Evolutionary conservation across 2,329 filamentous ascomycete genomes (phyloP).

Genomic region (Beauveria medogensis): DNA sequence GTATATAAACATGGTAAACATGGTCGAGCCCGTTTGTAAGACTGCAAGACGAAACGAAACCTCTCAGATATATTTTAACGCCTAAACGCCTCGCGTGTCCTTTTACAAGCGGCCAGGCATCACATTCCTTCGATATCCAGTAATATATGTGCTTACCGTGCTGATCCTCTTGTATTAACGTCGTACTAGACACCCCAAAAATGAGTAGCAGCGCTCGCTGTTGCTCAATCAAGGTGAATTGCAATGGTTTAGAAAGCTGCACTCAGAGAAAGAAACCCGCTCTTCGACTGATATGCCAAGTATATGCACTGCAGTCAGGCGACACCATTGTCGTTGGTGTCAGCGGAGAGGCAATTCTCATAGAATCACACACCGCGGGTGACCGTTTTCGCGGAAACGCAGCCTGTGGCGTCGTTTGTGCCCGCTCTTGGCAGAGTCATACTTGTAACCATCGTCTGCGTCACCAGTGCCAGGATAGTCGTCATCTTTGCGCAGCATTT

Average conservation of each 20-base stretch:
- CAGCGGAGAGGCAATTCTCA: conserved; percentile 19
- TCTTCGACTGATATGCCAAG: not conserved
- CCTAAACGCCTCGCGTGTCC: not conserved
- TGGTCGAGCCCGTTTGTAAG: not conserved
- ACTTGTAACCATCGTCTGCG: conserved; percentile 34
- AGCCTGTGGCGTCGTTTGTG: conserved; percentile 23
- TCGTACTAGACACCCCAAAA: not conserved
- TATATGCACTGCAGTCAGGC: not conserved
- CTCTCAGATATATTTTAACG: not conserved
- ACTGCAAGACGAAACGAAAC: not conserved
- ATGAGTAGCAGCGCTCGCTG: not conserved
- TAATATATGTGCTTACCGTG: not conserved
- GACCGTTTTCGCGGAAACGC: conserved; percentile 23
- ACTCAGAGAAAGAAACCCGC: not conserved
- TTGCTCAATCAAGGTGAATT: not conserved
- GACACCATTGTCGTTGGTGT: not conserved
- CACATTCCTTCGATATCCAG: not conserved
- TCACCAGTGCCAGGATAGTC: conserved; percentile 27
- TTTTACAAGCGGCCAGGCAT: not conserved
- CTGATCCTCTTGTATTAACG: not conserved
- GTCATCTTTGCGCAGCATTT: conserved; percentile 71
- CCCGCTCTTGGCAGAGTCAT: conserved; percentile 25
- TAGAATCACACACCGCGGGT: conserved; percentile 36
- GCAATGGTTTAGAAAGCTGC: too few relatives aligned
- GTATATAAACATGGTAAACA: not conserved